Base-by-base conservation (phyloP, 208 protist species). In the Acanthamoeba triangularis region DNA sequence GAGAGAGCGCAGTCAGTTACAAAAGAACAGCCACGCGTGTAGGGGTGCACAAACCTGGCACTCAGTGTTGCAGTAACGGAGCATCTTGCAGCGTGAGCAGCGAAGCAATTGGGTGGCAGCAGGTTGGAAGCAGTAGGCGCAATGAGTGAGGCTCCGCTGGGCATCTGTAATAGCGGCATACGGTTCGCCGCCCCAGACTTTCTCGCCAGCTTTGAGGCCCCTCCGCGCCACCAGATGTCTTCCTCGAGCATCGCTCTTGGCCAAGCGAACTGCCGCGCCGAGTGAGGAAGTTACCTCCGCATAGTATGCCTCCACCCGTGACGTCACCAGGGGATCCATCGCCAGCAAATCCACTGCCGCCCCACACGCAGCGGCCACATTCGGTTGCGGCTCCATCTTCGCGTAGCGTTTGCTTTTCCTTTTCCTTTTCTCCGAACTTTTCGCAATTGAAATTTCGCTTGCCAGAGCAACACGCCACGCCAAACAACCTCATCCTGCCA, bases 81-180 rank as follows among this genome's bases (percentile, higher is more conserved):
- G 47, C 25, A 28, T 16, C 54, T 90, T 59, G 82, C 82, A 90
- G 10, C 82, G 54, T 4, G 82, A 90, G 82, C 82, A 90, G 30
- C 82, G 82, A 7, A 59, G 82, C 25, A 90, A 23, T 13, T 30
- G 20, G 7, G 74, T 52, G 41, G 41, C 23, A 7, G 74, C n/a
- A n/a, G 74, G 74, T 18, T 84, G 74, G 23, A 84, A 52, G 41
- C 74, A 84, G 44, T 52, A 52, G 41, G 74, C 35, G 41, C 74
- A 84, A 37, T 84, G 74, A 8, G 74, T 84, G 41, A n/a, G 74
- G 23, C 41, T 52, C 41, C 74, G 35, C 74, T 84, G 74, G 6
- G 74, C 74, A n/a, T 84, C 74, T n/a, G 74, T 84, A 13, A 84
- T n/a, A 20, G 74, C 74, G 6, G 74, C 74, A 28, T 84, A 84